Evolutionary conservation across 2,329 filamentous ascomycete genomes (phyloP).

Genomic region (Celoporthe dispersa): DNA sequence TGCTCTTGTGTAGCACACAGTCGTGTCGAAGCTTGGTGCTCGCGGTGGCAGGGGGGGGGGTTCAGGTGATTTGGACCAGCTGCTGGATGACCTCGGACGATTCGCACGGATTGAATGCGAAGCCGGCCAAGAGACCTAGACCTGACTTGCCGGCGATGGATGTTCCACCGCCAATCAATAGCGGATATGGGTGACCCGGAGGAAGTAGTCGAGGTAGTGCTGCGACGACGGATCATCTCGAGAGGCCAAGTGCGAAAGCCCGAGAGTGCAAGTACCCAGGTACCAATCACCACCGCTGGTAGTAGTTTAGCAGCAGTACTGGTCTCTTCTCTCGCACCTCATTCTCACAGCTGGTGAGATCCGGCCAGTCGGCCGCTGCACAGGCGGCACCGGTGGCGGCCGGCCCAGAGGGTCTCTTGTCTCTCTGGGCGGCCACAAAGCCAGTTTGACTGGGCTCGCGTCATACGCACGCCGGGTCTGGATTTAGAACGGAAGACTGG

Average conservation of each 20-base stretch:
- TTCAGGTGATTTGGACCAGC: neutral
- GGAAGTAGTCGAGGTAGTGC: neutral
- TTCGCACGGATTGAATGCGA: neutral
- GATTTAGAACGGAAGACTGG: constrained; percentile 9
- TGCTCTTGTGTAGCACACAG: neutral
- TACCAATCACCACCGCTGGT: neutral
- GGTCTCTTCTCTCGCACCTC: neutral
- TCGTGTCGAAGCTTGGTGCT: neutral
- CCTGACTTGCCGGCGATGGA: neutral
- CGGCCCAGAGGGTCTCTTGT: neutral
- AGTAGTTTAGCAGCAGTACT: neutral
- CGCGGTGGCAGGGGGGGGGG: too few species aligned
- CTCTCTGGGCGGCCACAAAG: neutral
- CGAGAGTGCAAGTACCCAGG: neutral
- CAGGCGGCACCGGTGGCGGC: neutral
- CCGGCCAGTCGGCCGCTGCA: neutral
- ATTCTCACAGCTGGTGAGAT: constrained; percentile 4
- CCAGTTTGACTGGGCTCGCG: constrained; percentile 21
- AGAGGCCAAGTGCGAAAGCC: neutral
- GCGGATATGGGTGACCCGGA: neutral
- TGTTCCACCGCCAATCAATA: neutral
- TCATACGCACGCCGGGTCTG: constrained; percentile 20
- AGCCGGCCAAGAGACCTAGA: neutral
- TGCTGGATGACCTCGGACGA: neutral
- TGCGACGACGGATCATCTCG: neutral